phyloP scores from a whole-genome alignment of 768 basidiomycete species.

The Leccinum ochraceum region DNA sequence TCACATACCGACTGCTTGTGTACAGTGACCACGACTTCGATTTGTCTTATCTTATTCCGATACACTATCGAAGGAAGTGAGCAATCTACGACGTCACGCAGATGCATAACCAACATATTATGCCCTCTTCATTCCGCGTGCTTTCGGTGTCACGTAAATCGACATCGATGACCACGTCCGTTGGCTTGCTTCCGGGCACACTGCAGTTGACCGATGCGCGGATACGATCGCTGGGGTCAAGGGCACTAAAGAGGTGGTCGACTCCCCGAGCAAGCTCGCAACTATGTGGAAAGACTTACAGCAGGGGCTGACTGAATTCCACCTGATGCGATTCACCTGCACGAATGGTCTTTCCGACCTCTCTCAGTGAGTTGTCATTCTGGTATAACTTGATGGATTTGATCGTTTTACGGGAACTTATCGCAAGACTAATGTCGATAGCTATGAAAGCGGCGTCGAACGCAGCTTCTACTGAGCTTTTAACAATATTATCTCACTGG shows the following conservation, averaged over 20 bases:
- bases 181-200: too few species aligned
- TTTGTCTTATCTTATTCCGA: constrained; percentile 11
- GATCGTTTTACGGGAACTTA: not conserved
- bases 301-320: not conserved
- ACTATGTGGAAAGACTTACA: not conserved
- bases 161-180: not conserved
- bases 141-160: not conserved
- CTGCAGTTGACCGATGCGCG: not conserved
- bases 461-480: not conserved
- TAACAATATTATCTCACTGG: not conserved
- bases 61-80: constrained; percentile 9
- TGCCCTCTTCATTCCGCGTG: not conserved
- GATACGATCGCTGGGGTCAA: not conserved
- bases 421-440: not conserved
- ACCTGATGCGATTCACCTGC: not conserved
- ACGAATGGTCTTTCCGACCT: not conserved
- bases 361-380: not conserved
- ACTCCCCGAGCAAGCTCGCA: not conserved
- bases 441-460: not conserved
- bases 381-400: not conserved
- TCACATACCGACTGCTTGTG: constrained; percentile 5
- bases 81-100: not conserved
- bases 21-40: constrained; percentile 14
- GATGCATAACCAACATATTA: constrained; percentile 8
- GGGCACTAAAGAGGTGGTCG: not conserved